phyloP scores from a whole-genome alignment of 2,329 filamentous ascomycete genomes.

The Arthroderma sp. region DNA sequence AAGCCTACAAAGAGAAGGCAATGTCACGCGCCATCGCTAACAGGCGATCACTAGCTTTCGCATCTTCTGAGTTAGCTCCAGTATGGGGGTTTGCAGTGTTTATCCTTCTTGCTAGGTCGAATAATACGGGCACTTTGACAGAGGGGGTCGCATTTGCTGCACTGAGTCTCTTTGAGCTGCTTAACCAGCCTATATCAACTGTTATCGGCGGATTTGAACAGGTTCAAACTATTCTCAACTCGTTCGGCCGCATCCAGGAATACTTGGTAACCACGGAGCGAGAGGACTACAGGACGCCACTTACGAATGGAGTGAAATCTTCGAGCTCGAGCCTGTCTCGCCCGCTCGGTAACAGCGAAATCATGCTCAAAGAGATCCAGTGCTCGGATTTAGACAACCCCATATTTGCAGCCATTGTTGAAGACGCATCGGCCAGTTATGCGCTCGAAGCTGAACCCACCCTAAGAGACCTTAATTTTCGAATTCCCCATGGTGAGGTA shows the following conservation, averaged over 20 bases:
- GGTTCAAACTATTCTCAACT: neutral
- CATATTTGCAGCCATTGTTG: neutral
- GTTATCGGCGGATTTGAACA: neutral
- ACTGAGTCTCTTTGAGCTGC: constrained; percentile 1
- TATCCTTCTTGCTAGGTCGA: neutral
- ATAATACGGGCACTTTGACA: neutral
- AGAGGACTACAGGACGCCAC: neutral
- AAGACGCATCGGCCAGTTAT: neutral
- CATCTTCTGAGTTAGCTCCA: neutral
- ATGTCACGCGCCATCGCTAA: neutral
- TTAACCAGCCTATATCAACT: neutral
- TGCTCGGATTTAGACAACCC: neutral
- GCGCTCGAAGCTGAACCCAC: neutral
- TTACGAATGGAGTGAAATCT: neutral
- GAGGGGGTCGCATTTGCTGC: constrained; percentile 1
- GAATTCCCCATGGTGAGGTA: constrained; percentile 1
- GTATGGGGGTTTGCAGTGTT: neutral
- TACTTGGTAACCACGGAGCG: neutral
- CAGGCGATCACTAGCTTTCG: neutral
- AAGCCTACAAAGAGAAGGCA: neutral
- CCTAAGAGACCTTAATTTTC: constrained; percentile 3
- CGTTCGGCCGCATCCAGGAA: neutral
- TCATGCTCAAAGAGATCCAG: neutral
- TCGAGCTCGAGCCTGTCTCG: neutral
- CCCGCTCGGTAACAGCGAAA: neutral